These are phyloP conservation scores for Austroboletus eburneus DNA, from an alignment of 768 basidiomycete species.

Conservation along the genomic window DNA sequence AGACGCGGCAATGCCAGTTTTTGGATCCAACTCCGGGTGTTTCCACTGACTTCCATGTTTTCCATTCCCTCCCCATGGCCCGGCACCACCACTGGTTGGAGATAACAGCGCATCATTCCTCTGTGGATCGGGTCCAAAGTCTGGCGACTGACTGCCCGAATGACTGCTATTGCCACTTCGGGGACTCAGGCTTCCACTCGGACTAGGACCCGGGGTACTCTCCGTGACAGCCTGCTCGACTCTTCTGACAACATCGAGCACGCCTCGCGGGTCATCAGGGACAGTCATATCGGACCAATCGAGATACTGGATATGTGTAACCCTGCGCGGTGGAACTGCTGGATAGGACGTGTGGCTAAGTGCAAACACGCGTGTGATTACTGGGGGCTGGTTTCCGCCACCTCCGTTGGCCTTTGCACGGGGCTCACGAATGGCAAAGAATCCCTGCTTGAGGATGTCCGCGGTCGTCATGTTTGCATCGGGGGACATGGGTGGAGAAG, in stretches of 20 bases:
- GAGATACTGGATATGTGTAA: conserved; percentile 88
- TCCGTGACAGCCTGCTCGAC: conserved; percentile 41
- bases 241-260: conserved; percentile 69
- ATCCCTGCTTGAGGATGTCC: conserved; percentile 21
- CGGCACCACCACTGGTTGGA: conserved; percentile 10
- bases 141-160: conserved; percentile 18
- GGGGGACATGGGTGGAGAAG: conserved; percentile 35
- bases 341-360: conserved; percentile 63
- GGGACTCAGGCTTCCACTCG: conserved; percentile 21
- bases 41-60: conserved; percentile 25
- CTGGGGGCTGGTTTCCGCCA: conserved; percentile 18
- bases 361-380: conserved; percentile 62
- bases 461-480: conserved; percentile 30
- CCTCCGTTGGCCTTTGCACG: conserved; percentile 5
- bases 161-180: conserved; percentile 16
- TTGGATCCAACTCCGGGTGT: conserved; percentile 44
- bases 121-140: conserved; percentile 2
- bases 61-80: conserved; percentile 1
- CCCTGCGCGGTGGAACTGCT: conserved; percentile 51
- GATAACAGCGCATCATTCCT: conserved; percentile 11
- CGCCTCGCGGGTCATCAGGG: conserved; percentile 73
- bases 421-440: conserved; percentile 37
- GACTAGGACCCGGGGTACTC: conserved; percentile 29
- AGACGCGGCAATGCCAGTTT: conserved; percentile 53
- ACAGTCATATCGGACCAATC: conserved; percentile 98